These are phyloP conservation scores for Physocladia obscura DNA, from an alignment of 192 early-diverging fungal species.

Conservation along the genomic window DNA sequence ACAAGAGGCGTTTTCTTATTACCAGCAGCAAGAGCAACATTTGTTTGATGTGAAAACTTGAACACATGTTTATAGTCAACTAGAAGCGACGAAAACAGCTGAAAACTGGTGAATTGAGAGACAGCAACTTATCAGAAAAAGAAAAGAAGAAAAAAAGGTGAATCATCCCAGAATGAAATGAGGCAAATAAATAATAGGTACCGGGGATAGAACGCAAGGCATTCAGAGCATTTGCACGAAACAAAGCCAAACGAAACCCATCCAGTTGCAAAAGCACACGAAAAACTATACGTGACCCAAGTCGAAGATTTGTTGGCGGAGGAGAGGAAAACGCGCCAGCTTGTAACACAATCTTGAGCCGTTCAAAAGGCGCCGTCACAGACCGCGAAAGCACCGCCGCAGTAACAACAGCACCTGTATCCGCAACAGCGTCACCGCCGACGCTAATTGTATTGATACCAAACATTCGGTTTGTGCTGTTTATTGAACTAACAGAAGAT, in stretches of 20 bases:
- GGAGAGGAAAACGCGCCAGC: constrained; percentile 4
- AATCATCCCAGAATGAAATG: no score
- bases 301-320: constrained; percentile 43
- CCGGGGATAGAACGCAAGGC: no score
- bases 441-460: no score
- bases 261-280: constrained; percentile 69
- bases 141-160: no score
- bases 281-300: constrained; percentile 63
- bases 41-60: neutral
- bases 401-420: constrained; percentile 69
- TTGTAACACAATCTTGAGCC: constrained; percentile 76
- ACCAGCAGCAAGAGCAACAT: constrained; percentile 9
- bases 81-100: neutral
- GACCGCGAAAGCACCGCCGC: constrained; percentile 86
- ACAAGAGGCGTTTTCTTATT: neutral
- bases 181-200: no score
- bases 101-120: constrained; percentile 72
- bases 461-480: no score
- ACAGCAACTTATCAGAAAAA: constrained; percentile 86
- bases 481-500: no score
- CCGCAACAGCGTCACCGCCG: neutral
- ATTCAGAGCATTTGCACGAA: no score
- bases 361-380: constrained; percentile 85
- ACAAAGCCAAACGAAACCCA: no score
- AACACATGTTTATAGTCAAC: neutral